Evolutionary conservation across 805 yeast genomes (phyloP).

Genomic region (Cyberlindnera euphorbiiphila): DNA sequence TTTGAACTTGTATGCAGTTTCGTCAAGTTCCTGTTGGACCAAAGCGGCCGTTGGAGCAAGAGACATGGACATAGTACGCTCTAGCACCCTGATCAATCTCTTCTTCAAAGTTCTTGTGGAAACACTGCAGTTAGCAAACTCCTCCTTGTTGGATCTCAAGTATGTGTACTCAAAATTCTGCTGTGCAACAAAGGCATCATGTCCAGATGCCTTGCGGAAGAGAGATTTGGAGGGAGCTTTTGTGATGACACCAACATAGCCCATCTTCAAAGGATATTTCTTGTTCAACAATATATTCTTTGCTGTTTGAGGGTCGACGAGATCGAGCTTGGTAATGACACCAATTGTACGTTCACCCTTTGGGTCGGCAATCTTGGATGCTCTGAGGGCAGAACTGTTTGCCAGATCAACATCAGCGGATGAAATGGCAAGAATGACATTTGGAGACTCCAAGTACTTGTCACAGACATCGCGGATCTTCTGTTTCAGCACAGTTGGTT

Average conservation of each 20-base stretch:
- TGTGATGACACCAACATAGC: slow-evolving; percentile 97
- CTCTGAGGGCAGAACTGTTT: slow-evolving; percentile 89
- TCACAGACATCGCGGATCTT: slow-evolving; percentile 80
- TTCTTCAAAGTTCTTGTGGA: slow-evolving; percentile 74
- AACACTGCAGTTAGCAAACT: slow-evolving; percentile 59
- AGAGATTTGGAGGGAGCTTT: slow-evolving; percentile 55
- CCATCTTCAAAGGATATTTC: slow-evolving; percentile 90
- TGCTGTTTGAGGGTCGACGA: slow-evolving; percentile 77
- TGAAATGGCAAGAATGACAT: slow-evolving; percentile 90
- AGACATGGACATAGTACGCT: slow-evolving; percentile 85
- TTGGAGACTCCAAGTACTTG: slow-evolving; percentile 83
- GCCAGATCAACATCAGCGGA: slow-evolving; percentile 98
- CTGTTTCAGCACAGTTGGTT: slow-evolving; percentile 77
- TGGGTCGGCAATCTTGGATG: slow-evolving; percentile 88
- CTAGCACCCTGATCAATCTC: slow-evolving; percentile 82
- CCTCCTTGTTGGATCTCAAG: slow-evolving; percentile 60
- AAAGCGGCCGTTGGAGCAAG: slow-evolving; percentile 82
- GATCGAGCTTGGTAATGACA: slow-evolving; percentile 89
- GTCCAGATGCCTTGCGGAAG: slow-evolving; percentile 52
- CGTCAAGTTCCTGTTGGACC: slow-evolving; percentile 90
- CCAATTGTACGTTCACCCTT: slow-evolving; percentile 95
- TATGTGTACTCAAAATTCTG: slow-evolving; percentile 62
- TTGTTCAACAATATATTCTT: slow-evolving; percentile 63
- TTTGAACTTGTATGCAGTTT: slow-evolving; percentile 85
- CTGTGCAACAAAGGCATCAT: slow-evolving; percentile 63